Evolutionary conservation across 2,329 filamentous ascomycete genomes (phyloP), one percentile per base, ranked within the genome.

Genomic region (Chalaropsis ovoidea): DNA sequence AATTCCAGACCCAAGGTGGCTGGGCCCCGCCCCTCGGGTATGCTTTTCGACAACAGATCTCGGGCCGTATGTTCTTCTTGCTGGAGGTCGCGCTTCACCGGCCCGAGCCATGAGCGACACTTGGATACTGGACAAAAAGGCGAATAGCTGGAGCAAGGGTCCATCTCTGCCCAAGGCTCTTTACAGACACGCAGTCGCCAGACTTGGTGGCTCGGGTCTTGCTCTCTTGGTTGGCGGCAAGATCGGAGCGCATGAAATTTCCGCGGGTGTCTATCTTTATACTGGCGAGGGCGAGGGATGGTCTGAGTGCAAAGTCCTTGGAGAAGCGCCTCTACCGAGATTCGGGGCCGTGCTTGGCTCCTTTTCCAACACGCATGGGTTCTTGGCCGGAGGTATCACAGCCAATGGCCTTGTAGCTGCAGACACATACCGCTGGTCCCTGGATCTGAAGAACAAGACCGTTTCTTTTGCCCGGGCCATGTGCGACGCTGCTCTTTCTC

Each of bases 21-120:
- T 42, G 3, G 76, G 76, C 0, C 81, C 81, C 24, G 69, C 74
- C 3, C 73, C 73, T 62, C 76, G 86, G 56, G 86, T 93, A 79
- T 94, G 89, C 70, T 89, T 94, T 73, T 87, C 88, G 0, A 78
- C 91, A 22, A 92, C 88, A 22, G 78, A 84, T 61, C 72, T 95
- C 4, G 81, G 80, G 1, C 76, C 78, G 42, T 74, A 75, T 24
- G 82, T 80, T 67, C 75, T 96, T 11, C 77, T 96, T 60, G 80
- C 83, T 39, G 92, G 93, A 27, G 93, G 93, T 4, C 82, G 92
- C 67, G 80, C 82, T n/a, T 93, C 90, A 7, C 91, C 92, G 3
- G 79, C 85, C 13, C 81, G 80, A 39, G 85, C 85, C 1, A 77
- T 90, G 52, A 77, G 78, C 43, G 89, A 94, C 73, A 91, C 88